These are phyloP conservation scores for Umbelopsis sp. DNA, from an alignment of 192 early-diverging fungal genomes.

Conservation along the genomic window DNA sequence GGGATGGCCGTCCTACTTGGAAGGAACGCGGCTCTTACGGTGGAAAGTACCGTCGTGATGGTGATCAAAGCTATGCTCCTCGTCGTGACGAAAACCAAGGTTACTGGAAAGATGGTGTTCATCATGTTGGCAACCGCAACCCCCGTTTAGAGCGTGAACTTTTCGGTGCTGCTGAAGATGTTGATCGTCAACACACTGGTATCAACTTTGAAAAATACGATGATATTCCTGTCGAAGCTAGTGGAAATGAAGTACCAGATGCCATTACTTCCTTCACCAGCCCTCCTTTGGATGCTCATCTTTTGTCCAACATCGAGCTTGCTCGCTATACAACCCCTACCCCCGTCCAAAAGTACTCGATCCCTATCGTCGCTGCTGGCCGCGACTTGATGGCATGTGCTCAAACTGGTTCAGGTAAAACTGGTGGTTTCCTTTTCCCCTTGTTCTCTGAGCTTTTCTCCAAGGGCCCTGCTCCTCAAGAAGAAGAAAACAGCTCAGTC, in stretches of 20 bases:
- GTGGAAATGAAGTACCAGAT: conserved; percentile 69
- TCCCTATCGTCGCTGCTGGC: conserved; percentile 75
- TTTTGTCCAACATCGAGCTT: conserved; percentile 88
- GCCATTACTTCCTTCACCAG: conserved; percentile 59
- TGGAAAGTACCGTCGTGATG: conserved; percentile 49
- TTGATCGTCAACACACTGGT: conserved; percentile 81
- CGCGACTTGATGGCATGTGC: conserved; percentile 99
- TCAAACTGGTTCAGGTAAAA: conserved; percentile 95
- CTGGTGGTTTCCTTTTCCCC: conserved; percentile 97
- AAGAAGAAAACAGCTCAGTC: conserved; percentile 39
- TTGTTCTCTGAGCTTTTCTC: conserved; percentile 92
- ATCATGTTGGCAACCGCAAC: conserved; percentile 78
- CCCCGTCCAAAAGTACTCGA: conserved; percentile 94
- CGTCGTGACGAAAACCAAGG: conserved; percentile 53
- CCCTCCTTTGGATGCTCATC: conserved; percentile 79
- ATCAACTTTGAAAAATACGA: conserved; percentile 99
- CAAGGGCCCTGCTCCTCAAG: conserved; percentile 66
- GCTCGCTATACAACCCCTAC: conserved; percentile 89
- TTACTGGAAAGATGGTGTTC: conserved; percentile 78
- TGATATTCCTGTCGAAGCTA: conserved; percentile 95
- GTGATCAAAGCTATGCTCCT: conserved; percentile 39
- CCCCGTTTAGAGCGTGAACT: conserved; percentile 80
- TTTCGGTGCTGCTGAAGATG: conserved; percentile 72
- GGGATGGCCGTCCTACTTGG: conserved; percentile 38
- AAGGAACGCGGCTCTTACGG: conserved; percentile 44